Conservation (phyloP, 2,329 filamentous ascomycete genomes). For the Fusarium subglutinans region DNA sequence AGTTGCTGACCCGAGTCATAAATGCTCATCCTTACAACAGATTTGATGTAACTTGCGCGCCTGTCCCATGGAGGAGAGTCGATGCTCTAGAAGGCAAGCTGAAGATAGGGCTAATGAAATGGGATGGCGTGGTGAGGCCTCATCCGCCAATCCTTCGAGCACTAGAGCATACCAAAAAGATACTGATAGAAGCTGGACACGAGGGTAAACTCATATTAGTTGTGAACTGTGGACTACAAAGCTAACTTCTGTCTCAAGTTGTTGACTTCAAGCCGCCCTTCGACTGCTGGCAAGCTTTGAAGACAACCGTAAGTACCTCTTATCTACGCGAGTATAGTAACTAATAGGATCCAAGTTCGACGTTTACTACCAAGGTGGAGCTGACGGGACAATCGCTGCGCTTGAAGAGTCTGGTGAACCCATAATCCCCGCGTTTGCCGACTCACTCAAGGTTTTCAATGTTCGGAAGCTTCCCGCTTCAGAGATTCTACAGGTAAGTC, state of each 20-base stretch:
- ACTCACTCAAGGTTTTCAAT: constrained; percentile 4
- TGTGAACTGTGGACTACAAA: accelerated
- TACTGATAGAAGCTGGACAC: neutral
- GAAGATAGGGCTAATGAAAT: constrained; percentile 3
- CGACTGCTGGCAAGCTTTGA: constrained; percentile 9
- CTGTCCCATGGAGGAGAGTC: neutral
- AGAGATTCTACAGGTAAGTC: neutral
- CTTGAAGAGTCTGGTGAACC: constrained; percentile 11
- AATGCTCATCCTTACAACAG: neutral
- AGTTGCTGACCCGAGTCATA: neutral
- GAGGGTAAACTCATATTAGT: neutral
- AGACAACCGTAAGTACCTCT: neutral
- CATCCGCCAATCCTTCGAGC: constrained; percentile 17
- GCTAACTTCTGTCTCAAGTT: neutral
- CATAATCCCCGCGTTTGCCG: neutral
- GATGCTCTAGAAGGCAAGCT: neutral
- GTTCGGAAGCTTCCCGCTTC: neutral
- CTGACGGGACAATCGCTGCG: neutral
- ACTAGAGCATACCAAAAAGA: neutral
- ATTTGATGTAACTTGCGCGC: neutral
- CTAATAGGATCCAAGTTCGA: neutral
- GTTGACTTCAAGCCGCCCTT: constrained; percentile 14
- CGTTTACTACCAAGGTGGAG: constrained; percentile 10
- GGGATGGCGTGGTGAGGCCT: constrained; percentile 12
- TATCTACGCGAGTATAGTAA: accelerated